Conservation (phyloP, 2,329 filamentous ascomycete species). For the Xylariaceae sp. region DNA sequence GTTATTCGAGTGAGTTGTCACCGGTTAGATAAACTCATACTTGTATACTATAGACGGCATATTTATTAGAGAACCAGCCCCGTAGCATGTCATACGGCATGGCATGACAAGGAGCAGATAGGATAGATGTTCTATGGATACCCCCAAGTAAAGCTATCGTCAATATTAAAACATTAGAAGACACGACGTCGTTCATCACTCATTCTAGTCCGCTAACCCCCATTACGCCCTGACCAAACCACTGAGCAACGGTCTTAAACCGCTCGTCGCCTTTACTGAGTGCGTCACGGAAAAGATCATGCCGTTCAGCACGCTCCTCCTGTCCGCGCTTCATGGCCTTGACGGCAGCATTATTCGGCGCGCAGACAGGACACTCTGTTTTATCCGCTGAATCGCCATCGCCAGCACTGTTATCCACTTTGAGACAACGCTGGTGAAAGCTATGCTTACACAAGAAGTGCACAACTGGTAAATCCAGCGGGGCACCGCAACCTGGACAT, state of each 20-base stretch:
- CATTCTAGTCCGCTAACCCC: slow-evolving; percentile 19
- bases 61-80: no score
- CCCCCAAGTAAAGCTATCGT: slow-evolving; percentile 1
- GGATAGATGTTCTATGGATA: slow-evolving; percentile 9
- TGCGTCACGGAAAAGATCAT: slow-evolving; percentile 84
- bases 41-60: neutral
- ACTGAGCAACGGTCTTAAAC: slow-evolving; percentile 89
- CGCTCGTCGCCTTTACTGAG: slow-evolving; percentile 70
- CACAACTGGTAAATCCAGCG: slow-evolving; percentile 81
- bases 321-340: slow-evolving; percentile 82
- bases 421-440: slow-evolving; percentile 89
- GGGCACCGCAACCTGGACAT: slow-evolving; percentile 74
- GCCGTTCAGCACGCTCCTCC: slow-evolving; percentile 77
- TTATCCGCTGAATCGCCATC: slow-evolving; percentile 47
- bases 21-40: neutral
- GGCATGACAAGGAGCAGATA: neutral
- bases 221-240: slow-evolving; percentile 94
- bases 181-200: neutral
- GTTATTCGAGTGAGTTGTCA: neutral
- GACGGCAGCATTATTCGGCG: slow-evolving; percentile 79
- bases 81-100: neutral
- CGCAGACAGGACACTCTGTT: slow-evolving; percentile 82
- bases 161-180: slow-evolving; percentile 5
- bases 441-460: slow-evolving; percentile 97
- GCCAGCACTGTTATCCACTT: slow-evolving; percentile 36